phyloP scores from a whole-genome alignment of 192 early-diverging fungal species.

The Phlyctochytrium arcticum region DNA sequence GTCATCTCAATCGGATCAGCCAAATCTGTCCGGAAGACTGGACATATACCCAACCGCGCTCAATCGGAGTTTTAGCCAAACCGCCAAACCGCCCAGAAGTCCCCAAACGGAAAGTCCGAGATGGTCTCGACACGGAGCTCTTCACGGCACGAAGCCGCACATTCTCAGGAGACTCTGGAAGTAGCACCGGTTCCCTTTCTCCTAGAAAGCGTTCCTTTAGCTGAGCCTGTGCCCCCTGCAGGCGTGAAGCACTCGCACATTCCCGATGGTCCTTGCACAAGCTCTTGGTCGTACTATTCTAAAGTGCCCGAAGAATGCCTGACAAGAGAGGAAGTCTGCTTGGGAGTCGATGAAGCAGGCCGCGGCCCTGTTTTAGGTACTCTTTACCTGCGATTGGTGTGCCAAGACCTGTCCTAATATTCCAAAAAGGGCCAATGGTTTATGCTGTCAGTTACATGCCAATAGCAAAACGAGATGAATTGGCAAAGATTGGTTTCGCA shows the following conservation, averaged over 20 bases:
- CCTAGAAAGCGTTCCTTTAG: no score
- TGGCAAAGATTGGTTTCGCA: slow-evolving; percentile 76
- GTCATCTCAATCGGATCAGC: no score
- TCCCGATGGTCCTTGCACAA: slow-evolving; percentile 16
- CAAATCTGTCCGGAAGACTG: no score
- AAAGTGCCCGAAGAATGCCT: not conserved
- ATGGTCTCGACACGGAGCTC: no score
- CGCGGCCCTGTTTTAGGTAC: slow-evolving; percentile 87
- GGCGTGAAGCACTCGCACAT: slow-evolving; percentile 5
- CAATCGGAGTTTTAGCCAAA: no score
- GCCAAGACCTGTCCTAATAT: not conserved
- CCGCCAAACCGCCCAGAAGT: no score
- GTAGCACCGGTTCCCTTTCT: no score
- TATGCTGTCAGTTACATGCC: slow-evolving; percentile 87
- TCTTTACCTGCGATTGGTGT: not conserved
- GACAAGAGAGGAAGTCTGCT: slow-evolving; percentile 10
- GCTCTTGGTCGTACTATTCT: slow-evolving; percentile 22
- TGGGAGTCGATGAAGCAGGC: slow-evolving; percentile 98
- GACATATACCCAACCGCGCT: no score
- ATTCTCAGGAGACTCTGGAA: no score
- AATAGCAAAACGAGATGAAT: slow-evolving; percentile 52
- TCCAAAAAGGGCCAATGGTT: slow-evolving; percentile 83
- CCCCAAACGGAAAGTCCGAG: no score
- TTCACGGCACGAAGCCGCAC: no score
- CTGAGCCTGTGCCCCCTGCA: no score